phyloP scores from a whole-genome alignment of 2,329 filamentous ascomycete species.

The Pseudocercospora musae region DNA sequence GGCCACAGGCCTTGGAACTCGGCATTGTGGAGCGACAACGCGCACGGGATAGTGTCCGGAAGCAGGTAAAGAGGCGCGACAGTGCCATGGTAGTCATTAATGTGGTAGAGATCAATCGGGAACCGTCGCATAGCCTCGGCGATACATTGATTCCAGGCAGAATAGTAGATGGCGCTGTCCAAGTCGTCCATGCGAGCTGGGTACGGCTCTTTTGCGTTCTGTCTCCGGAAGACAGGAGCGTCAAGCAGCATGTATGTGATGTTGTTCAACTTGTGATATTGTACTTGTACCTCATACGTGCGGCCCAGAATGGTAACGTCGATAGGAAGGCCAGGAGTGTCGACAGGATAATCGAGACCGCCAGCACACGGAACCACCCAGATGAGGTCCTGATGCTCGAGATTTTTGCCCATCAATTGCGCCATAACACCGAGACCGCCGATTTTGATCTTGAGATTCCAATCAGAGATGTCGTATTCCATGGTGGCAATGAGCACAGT shows the following conservation, averaged over 20 bases:
- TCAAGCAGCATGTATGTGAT: constrained; percentile 66
- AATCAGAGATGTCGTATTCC: constrained; percentile 70
- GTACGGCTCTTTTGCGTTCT: constrained; percentile 60
- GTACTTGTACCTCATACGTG: constrained; percentile 58
- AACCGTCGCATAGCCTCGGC: constrained; percentile 60
- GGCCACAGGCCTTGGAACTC: constrained; percentile 67
- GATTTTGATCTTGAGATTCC: constrained; percentile 68
- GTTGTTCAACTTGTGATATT: constrained; percentile 60
- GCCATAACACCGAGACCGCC: constrained; percentile 68
- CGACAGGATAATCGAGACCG: constrained; percentile 59
- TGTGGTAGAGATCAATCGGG: constrained; percentile 59
- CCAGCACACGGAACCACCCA: constrained; percentile 53
- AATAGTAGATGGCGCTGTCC: constrained; percentile 63
- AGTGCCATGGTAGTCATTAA: constrained; percentile 62
- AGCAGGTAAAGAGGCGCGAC: constrained; percentile 61
- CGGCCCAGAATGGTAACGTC: constrained; percentile 57
- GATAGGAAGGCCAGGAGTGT: constrained; percentile 58
- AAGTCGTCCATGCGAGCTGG: constrained; percentile 66
- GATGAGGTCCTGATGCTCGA: constrained; percentile 60
- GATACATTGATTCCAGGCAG: constrained; percentile 66
- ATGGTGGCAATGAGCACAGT: constrained; percentile 66
- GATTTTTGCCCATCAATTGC: constrained; percentile 62
- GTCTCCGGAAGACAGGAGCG: constrained; percentile 61
- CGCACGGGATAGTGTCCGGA: constrained; percentile 57
- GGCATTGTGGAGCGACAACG: constrained; percentile 63